These are phyloP conservation scores for Verbena officinalis DNA, from an alignment of 257 asterid genomes.

Conservation along the genomic window DNA sequence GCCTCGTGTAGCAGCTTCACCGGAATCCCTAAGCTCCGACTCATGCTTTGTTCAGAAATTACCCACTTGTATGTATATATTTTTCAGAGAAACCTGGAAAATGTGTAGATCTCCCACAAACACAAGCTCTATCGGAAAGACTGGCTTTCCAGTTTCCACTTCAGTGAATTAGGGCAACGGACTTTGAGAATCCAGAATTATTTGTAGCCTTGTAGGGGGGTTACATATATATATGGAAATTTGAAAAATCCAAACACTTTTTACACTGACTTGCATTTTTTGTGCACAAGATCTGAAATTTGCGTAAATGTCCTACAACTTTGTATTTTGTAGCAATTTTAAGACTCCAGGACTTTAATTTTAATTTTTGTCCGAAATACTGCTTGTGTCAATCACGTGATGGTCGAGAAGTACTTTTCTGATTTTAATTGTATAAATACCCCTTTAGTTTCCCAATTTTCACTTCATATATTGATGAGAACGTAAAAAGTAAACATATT, in stretches of 20 bases:
- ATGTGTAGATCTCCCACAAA: slow-evolving; percentile 3
- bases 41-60: slow-evolving; percentile 42
- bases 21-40: slow-evolving; percentile 91
- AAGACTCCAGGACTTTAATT: too few relatives aligned
- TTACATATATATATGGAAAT: too few relatives aligned
- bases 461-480: too few relatives aligned
- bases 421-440: slow-evolving; percentile 11
- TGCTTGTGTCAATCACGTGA: too few relatives aligned
- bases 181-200: neutral
- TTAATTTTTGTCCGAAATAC: too few relatives aligned
- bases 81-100: neutral
- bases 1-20: slow-evolving; percentile 99
- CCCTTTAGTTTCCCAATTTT: slow-evolving; percentile 20
- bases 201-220: too few relatives aligned
- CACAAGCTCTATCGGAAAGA: neutral
- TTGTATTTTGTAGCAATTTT: too few relatives aligned
- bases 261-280: too few relatives aligned
- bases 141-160: neutral
- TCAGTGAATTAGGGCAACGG: slow-evolving; percentile 36
- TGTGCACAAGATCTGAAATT: too few relatives aligned
- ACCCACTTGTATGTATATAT: neutral
- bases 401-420: neutral
- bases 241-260: too few relatives aligned
- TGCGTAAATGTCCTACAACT: too few relatives aligned
- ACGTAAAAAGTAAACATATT: too few relatives aligned